phyloP scores from a whole-genome alignment of 306 rosid species.

The Castanea crenata region DNA sequence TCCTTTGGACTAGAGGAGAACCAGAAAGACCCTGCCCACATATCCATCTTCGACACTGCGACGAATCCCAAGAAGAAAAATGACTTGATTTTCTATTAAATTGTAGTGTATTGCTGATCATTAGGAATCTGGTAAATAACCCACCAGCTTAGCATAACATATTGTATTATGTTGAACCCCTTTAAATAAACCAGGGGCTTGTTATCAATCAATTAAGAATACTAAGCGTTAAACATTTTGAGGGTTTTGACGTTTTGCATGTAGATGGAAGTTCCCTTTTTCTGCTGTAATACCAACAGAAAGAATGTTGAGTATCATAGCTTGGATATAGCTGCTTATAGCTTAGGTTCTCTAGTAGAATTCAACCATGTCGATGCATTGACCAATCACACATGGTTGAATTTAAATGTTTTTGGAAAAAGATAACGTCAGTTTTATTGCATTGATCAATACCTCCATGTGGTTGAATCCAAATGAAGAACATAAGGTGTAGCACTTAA shows the following conservation, averaged over 20 bases:
- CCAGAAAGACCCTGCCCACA: constrained; percentile 82
- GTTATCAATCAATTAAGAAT: constrained; percentile 18
- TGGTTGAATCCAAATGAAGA: no score
- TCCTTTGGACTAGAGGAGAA: constrained; percentile 75
- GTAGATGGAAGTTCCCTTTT: no score
- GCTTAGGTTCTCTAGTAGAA: no score
- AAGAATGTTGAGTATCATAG: no score
- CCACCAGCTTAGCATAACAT: constrained; percentile 3
- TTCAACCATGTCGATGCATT: no score
- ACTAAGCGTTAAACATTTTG: background rate
- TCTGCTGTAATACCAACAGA: background rate
- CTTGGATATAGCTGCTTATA: no score
- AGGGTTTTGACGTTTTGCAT: background rate
- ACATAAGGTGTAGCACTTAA: no score
- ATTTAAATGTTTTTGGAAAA: no score
- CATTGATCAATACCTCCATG: no score
- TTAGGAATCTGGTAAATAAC: constrained; percentile 23
- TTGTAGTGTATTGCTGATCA: constrained; percentile 11
- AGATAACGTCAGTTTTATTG: no score
- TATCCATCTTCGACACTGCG: constrained; percentile 42
- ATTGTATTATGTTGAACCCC: constrained; percentile 16
- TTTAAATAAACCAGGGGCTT: constrained; percentile 12
- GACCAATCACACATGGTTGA: no score
- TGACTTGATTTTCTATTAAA: constrained; percentile 24
- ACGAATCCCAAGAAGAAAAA: constrained; percentile 45